Conservation (phyloP, 805 yeast species). For the Middelhovenomyces tepae region DNA sequence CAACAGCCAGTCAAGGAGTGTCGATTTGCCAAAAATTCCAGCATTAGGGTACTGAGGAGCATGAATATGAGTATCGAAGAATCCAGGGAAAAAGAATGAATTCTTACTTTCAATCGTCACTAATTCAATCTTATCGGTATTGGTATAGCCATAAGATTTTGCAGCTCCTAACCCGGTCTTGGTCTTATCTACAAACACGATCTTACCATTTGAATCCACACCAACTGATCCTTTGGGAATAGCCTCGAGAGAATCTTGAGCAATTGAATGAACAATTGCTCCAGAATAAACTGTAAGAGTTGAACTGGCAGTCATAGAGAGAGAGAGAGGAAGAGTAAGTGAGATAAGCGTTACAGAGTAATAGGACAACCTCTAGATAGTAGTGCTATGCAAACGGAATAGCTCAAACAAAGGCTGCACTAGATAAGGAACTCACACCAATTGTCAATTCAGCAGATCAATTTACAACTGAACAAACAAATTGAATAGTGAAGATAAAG, state of each 20-base stretch:
- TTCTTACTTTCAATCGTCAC: conserved; percentile 2
- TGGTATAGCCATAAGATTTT: conserved; percentile 11
- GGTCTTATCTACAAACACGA: conserved; percentile 30
- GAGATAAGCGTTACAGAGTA: too few species aligned
- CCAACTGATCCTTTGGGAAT: conserved; percentile 51
- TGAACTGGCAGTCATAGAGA: conserved; percentile 1
- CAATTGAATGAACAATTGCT: conserved; percentile 66
- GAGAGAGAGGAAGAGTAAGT: too few species aligned
- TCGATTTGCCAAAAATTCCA: conserved; percentile 78
- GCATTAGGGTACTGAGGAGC: conserved; percentile 78
- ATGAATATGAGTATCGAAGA: conserved; percentile 74
- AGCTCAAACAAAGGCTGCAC: too few species aligned
- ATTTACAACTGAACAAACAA: too few species aligned
- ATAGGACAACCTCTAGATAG: too few species aligned
- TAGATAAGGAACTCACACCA: too few species aligned
- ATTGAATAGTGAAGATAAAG: too few species aligned
- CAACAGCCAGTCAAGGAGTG: conserved; percentile 81
- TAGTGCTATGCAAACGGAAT: too few species aligned
- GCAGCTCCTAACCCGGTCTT: conserved; percentile 26
- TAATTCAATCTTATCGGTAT: conserved; percentile 8
- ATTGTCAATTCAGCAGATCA: too few species aligned
- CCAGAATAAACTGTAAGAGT: conserved; percentile 44
- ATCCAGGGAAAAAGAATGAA: conserved; percentile 71
- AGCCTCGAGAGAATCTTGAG: conserved; percentile 47
- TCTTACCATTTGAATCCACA: conserved; percentile 50